These are phyloP conservation scores for Saccharomycopsis guyanensis DNA, from an alignment of 805 yeast species.

Conservation along the genomic window DNA sequence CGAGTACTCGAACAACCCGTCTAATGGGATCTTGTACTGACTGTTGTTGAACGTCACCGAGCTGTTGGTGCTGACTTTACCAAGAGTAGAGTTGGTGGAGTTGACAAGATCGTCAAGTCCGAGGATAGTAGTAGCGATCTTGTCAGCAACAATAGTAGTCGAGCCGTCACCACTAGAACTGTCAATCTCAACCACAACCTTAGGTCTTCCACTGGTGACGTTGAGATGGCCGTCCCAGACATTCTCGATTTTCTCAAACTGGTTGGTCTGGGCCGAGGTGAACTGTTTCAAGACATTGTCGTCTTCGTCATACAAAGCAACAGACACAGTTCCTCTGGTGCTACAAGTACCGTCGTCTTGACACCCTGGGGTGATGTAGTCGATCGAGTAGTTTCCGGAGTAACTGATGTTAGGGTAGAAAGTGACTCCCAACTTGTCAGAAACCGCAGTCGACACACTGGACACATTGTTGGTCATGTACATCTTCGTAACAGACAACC, in stretches of 20 bases:
- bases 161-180: slow-evolving; percentile 25
- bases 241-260: slow-evolving; percentile 70
- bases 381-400: slow-evolving; percentile 67
- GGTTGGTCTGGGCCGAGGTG: slow-evolving; percentile 66
- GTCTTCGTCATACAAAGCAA: slow-evolving; percentile 45
- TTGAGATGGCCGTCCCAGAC: slow-evolving; percentile 64
- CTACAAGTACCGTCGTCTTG: slow-evolving; percentile 55
- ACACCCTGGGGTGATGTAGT: slow-evolving; percentile 87
- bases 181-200: slow-evolving; percentile 35
- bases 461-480: slow-evolving; percentile 30
- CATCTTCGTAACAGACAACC: slow-evolving; percentile 26
- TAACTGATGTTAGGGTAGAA: slow-evolving; percentile 63
- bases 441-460: slow-evolving; percentile 27
- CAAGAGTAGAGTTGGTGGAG: slow-evolving; percentile 28
- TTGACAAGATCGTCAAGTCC: slow-evolving; percentile 36
- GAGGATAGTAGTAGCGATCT: slow-evolving; percentile 43
- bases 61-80: slow-evolving; percentile 19
- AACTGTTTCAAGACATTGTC: slow-evolving; percentile 33
- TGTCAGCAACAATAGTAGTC: slow-evolving; percentile 63
- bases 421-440: slow-evolving; percentile 34
- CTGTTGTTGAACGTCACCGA: slow-evolving; percentile 19
- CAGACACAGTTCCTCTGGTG: slow-evolving; percentile 71
- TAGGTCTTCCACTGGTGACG: slow-evolving; percentile 34
- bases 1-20: slow-evolving; percentile 81
- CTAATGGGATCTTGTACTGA: slow-evolving; percentile 35